These are phyloP conservation scores for Domatiomyces catenatus DNA, from an alignment of 2,329 filamentous ascomycete genomes.

Conservation along the genomic window DNA sequence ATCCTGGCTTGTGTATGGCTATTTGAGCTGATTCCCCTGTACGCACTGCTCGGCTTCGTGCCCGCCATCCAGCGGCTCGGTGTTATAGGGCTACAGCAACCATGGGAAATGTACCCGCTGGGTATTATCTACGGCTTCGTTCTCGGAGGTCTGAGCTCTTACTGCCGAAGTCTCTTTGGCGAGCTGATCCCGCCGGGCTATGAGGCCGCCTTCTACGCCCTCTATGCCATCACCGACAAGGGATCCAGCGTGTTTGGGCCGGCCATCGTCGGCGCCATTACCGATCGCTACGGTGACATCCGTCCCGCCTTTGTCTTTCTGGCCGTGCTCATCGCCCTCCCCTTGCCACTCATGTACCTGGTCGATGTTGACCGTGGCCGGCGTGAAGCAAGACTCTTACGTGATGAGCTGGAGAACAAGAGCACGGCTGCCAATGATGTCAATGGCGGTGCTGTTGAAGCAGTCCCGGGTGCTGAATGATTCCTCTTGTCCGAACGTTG, in stretches of 20 bases:
- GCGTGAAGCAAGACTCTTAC: slow-evolving; percentile 49
- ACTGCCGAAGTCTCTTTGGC: slow-evolving; percentile 82
- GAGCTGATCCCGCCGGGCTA: slow-evolving; percentile 88
- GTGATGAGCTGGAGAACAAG: slow-evolving; percentile 33
- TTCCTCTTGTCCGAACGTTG: neutral
- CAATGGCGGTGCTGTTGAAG: neutral
- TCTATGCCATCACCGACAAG: slow-evolving; percentile 97
- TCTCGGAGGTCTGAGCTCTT: slow-evolving; percentile 78
- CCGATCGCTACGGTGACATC: slow-evolving; percentile 67
- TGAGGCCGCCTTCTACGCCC: slow-evolving; percentile 87
- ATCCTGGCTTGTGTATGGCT: slow-evolving; percentile 82
- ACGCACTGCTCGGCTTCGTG: slow-evolving; percentile 76
- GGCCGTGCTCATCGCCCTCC: slow-evolving; percentile 65
- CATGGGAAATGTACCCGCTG: slow-evolving; percentile 93
- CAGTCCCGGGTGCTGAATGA: neutral
- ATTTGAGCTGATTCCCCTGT: slow-evolving; percentile 84
- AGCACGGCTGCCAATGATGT: neutral
- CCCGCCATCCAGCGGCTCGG: slow-evolving; percentile 62
- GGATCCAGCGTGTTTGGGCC: slow-evolving; percentile 88
- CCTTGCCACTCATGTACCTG: slow-evolving; percentile 68
- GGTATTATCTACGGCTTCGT: slow-evolving; percentile 86
- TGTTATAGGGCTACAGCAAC: slow-evolving; percentile 71
- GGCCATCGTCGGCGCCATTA: slow-evolving; percentile 83
- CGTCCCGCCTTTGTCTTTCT: slow-evolving; percentile 86
- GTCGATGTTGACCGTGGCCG: slow-evolving; percentile 73